These are phyloP conservation scores for Arthrobotrys megalospora DNA, from an alignment of 2,329 filamentous ascomycete genomes.

Conservation along the genomic window DNA sequence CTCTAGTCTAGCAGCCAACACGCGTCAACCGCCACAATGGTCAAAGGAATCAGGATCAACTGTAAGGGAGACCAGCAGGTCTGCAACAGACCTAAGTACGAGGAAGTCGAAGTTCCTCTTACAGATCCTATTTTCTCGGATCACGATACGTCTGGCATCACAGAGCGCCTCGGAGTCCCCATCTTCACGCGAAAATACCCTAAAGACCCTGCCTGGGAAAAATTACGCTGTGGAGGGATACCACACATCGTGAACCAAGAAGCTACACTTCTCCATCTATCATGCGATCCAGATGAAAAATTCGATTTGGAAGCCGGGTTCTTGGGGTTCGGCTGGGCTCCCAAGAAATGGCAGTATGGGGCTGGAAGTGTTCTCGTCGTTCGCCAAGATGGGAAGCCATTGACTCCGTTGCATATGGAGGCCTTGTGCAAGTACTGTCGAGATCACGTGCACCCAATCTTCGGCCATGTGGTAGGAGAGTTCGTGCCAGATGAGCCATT, in stretches of 20 bases:
- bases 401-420: slow-evolving; percentile 32
- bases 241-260: slow-evolving; percentile 7
- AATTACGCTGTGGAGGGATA: not conserved
- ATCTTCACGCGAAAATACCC: slow-evolving; percentile 18
- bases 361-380: slow-evolving; percentile 19
- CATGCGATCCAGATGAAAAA: not conserved
- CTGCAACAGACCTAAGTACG: slow-evolving; percentile 11
- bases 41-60: slow-evolving; percentile 33
- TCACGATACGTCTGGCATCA: slow-evolving; percentile 22
- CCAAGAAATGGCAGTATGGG: slow-evolving; percentile 8
- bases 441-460: not conserved
- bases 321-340: slow-evolving; percentile 20
- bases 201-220: not conserved
- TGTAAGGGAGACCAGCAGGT: slow-evolving; percentile 8
- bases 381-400: slow-evolving; percentile 14
- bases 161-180: slow-evolving; percentile 18
- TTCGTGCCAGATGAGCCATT: slow-evolving; percentile 25
- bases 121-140: slow-evolving; percentile 19
- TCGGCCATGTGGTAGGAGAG: slow-evolving; percentile 1
- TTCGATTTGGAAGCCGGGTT: not conserved
- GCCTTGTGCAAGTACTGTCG: slow-evolving; percentile 18
- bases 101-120: not conserved
- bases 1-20: not conserved
- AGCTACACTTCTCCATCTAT: slow-evolving; percentile 27
- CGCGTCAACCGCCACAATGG: not conserved